Evolutionary conservation across 1,139 yeast genomes (phyloP).

Genomic region (Sugiyamaella xylanicola): DNA sequence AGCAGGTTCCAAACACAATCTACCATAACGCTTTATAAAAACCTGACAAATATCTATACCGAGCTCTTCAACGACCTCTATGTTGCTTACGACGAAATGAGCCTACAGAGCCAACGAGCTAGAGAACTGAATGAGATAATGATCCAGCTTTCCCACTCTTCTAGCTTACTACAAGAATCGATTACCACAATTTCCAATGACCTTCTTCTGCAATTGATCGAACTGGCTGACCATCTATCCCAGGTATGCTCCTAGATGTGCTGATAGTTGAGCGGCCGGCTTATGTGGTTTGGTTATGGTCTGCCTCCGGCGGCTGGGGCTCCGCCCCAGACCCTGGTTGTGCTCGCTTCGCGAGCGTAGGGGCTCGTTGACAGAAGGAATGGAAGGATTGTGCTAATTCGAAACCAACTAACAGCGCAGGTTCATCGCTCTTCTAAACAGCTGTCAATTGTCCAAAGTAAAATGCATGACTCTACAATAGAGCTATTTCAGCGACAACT

Average conservation of each 20-base stretch:
- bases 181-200: too few species aligned
- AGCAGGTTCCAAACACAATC: constrained; percentile 24
- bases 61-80: constrained; percentile 4
- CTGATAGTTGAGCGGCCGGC: too few species aligned
- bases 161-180: background rate
- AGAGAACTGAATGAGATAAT: background rate
- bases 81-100: constrained; percentile 6
- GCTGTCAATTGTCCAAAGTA: background rate
- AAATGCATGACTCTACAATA: constrained; percentile 3
- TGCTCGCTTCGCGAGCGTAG: too few species aligned
- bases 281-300: too few species aligned
- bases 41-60: constrained; percentile 25
- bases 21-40: constrained; percentile 25
- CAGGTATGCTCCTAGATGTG: too few species aligned
- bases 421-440: background rate
- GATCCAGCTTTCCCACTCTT: background rate
- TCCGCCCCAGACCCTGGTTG: too few species aligned
- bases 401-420: background rate
- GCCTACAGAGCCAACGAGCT: background rate
- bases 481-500: constrained; percentile 7
- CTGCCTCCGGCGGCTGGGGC: too few species aligned
- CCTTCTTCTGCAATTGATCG: too few species aligned
- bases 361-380: too few species aligned
- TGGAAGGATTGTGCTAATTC: too few species aligned
- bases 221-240: too few species aligned